Base-by-base conservation (phyloP, 2,329 filamentous ascomycete genomes). In the Diaporthe ampelina region DNA sequence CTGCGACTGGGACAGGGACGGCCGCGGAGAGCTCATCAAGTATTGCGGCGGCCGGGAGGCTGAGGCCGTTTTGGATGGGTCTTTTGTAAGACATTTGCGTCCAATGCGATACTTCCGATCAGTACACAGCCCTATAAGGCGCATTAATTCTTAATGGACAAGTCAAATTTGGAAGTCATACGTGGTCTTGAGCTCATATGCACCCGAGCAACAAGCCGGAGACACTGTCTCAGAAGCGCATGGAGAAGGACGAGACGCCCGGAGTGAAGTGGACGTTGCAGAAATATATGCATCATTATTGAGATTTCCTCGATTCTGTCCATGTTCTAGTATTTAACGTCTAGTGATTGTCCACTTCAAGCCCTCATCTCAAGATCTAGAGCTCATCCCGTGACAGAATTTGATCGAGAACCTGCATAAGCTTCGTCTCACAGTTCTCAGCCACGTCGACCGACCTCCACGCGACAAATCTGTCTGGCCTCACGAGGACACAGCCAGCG, bases 401-500 rank as follows among this genome's bases (percentile, higher is more conserved):
- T 11, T 19, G 54, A 58, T 72, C 61, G 45, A 77, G 43, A 8
- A 77, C 76, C n/a, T 48, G 59, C 9, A 58, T 37, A 69, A 77
- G 45, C 69, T 75, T 76, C 1, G 6, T 67, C 52, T 75, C 58
- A n/a, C 68, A 74, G 21, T 56, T 70, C 1, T 57, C 37, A 21
- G 67, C 37, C 19, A 70, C 32, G 4, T 24, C 50, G 35, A 65
- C 48, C 5, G 73, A 73, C 15, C 87, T 82, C 87, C 88, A 89
- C 9, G 83, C 84, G 19, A 90, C 83, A 75, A 88, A 86, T 11
- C 85, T 79, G 81, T 90, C 89, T 2, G 88, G 88, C 19, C 88
- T 78, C 7, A 87, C 83, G 56, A 90, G 82, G 21, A 90, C 82
- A 78, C 83, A 86, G 3, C 88, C 88, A 74, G 86, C 83, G 75